Evolutionary conservation across 176 grass and related monocot genomes (phyloP), one percentile per base, ranked within the genome.

Genomic region (Rhynchospora tenuis): DNA sequence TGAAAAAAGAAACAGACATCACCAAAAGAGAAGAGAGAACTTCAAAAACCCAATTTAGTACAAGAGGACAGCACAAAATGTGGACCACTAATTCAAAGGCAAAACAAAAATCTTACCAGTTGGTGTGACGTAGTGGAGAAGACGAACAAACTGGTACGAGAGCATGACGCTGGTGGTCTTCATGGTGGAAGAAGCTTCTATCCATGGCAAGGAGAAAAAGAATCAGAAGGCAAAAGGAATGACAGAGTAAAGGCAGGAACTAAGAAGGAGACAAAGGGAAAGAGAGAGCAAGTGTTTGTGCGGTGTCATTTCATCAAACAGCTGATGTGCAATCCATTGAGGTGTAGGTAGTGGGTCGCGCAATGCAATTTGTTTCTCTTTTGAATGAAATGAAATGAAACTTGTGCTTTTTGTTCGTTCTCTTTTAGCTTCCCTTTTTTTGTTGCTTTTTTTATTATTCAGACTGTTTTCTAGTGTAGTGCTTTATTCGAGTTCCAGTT

Each of bases 271-370:
- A 63, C 55, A 61, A 80, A 63, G 78, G 24, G 23, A 55, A 80
- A 80, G 56, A 80, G 55, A 60, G 58, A 80, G 16, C 19, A 59
- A 54, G 17, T 68, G 61, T 62, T 82, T 50, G 59, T 82, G 80
- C n/a, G n/a, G 80, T 66, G 80, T 82, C 43, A 64, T 68, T 68
- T 23, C 80, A 82, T 82, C 80, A 23, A 82, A 82, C 80, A 82
- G 80, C 22, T 82, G 57, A 82, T 68, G 80, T 66, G 80, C 80
- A 82, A 28, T 82, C 80, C 80, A 67, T 65, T 82, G 80, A 48
- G 62, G 48, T 26, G 33, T 51, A 4, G 43, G n/a, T 82, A 65
- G 80, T 62, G 80, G 80, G 44, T 51, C 19, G 44, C 59, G 63
- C 59, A 68, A 29, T 82, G 60, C 80, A 68, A 26, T 55, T 51